Base-by-base conservation (phyloP, 306 rosid species). In the Begonia peltatifolia region DNA sequence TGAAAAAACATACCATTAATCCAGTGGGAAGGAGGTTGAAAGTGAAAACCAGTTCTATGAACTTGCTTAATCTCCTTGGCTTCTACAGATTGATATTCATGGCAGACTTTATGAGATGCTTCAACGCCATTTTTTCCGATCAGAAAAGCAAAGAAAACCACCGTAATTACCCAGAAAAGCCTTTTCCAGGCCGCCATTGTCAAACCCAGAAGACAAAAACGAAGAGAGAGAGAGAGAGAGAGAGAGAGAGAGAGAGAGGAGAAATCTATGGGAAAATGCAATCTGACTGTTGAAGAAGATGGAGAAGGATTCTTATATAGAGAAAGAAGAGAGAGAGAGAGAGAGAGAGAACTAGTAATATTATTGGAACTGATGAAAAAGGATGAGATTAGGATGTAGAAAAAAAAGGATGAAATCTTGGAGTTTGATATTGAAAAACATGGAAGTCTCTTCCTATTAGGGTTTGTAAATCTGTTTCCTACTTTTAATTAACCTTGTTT, bases 21-120 rank as follows among this genome's bases (percentile, higher is more conserved):
- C 95, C 95, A 90, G 57, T 90, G 62, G 3, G 56, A 66, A 20
- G 42, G 78, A 25, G 97, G 95, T 52, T 80, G 97, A 63, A 85
- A 90, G 52, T 90, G 97, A 54, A 41, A 90, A 2, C 68, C 79
- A 57, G 95, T 76, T 69, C 94, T 73, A 57, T 76, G 79, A 10
- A 63, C 23, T 30, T 58, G 71, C 5, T 36, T 61, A 6, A 70
- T 63, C 1, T 44, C 13, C 9, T 11, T 53, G 9, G 60, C 70
- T 36, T 62, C 9, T 9, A 74, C 3, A 47, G 85, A 76, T 58
- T 78, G 82, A 51, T 76, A 74, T 53, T 58, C 47, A 0, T 79
- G 75, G 25, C 61, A 71, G 7, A 54, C 42, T 15, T 2, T 15
- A 63, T 85, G 97, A 18, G 62, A 73, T 9, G 79, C 84, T 43